Evolutionary conservation across 208 protist species (phyloP), one percentile per base, ranked within the genome.

Genomic region (Strigomonas galati): DNA sequence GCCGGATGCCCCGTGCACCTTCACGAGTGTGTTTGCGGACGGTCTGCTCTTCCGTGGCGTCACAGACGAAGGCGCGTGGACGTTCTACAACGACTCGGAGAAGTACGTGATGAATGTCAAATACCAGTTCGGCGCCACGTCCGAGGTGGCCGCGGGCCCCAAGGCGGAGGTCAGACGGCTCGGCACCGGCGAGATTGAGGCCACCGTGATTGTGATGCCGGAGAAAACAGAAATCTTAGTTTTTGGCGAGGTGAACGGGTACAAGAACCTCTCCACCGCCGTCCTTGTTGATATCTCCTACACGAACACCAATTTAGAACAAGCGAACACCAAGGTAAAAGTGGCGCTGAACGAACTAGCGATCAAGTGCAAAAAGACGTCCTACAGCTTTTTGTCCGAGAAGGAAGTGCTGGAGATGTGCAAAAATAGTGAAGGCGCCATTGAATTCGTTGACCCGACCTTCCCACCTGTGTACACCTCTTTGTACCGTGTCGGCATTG

Each of bases 21-120:
- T 69, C 64, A 66, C n/a, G 0, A 65, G 44, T 1, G 70, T 75
- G 4, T 77, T 76, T 46, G 65, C 81, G 63, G 62, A 62, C 32
- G 74, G 73, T 23, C 48, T 84, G 27, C 72, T 92, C 49, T 78
- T 85, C 30, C 76, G 71, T 55, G 73, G 76, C 32, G 28, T 81
- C 17, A 67, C 74, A 3, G 44, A 37, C 15, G 81, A 85, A 23
- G 64, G 77, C 51, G 26, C 67, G 44, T 93, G 87, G 83, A 62
- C 67, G 15, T 84, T 89, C 67, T 93, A 88, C 72, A 93, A 93
- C 74, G 87, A 93, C 71, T 82, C 79, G 7, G 70, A 66, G 44
- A 66, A 76, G 51, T 90, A 82, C 67, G 44, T 59, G 57, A 88
- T 93, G 78, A 37, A 74, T n/a, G 76, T 90, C 55, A 44, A 58